Conservation (phyloP, 306 rosid genomes). For the Castanea mollissima region DNA sequence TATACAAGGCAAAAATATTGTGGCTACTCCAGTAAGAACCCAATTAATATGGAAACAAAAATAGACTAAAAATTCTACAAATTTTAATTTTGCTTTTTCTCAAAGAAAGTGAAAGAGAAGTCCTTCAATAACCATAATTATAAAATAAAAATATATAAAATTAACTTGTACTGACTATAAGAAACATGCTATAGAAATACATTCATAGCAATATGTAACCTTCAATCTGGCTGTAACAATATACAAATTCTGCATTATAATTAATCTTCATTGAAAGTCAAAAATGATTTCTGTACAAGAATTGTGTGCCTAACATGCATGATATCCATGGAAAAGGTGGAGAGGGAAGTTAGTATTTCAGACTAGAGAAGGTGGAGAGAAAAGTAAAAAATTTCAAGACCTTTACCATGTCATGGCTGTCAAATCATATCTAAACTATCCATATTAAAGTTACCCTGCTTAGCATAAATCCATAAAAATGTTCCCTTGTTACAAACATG, state of each 20-base stretch:
- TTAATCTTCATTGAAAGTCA: neutral
- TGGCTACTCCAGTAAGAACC: slow-evolving; percentile 15
- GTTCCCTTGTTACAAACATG: neutral
- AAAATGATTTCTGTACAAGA: neutral
- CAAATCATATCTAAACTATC: neutral
- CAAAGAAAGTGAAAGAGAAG: neutral
- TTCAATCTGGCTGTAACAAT: neutral
- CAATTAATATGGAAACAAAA: neutral
- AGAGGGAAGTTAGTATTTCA: neutral
- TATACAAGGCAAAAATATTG: slow-evolving; percentile 27
- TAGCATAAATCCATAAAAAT: neutral
- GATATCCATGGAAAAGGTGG: neutral
- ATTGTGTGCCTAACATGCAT: neutral
- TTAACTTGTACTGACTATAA: neutral
- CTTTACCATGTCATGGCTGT: neutral
- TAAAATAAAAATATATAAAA: neutral
- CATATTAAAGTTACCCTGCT: neutral
- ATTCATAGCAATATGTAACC: neutral
- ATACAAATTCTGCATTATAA: neutral
- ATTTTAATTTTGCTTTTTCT: neutral
- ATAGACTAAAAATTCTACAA: neutral
- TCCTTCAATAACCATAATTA: neutral
- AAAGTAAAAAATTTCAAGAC: neutral
- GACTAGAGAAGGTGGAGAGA: no score
- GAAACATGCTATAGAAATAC: neutral